Evolutionary conservation across 805 yeast species (phyloP), one percentile per base, ranked within the genome.

Genomic region (Ogataea methanolica): DNA sequence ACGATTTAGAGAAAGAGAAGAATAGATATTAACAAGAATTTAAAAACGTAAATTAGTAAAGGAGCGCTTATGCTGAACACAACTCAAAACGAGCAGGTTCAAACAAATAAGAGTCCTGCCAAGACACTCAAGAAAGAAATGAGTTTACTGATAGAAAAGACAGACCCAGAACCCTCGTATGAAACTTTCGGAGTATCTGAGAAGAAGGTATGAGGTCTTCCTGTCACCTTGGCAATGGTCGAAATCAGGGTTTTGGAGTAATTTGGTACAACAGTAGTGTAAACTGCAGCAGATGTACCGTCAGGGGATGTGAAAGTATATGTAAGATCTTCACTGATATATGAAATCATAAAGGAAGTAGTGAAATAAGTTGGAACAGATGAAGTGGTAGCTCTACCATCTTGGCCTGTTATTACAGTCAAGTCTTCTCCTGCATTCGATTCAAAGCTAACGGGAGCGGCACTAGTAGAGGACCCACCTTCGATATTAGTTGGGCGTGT

Each of bases 271-370:
- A 39, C 41, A 8, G 41, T 39, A 15, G 41, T 39, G 33, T 39
- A 39, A 23, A 39, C 41, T 9, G 16, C n/a, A 9, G 9, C 11
- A 9, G 41, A 39, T 5, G 41, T 23, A 11, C 31, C 26, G 14
- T 39, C 33, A 6, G 33, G 5, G 8, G 33, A 14, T 15, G 17
- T 39, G 8, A 39, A 26, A 23, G 41, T 39, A 39, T 39, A 39
- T n/a, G 41, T 39, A 23, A 33, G 33, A 23, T 39, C 41, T 23
- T 23, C 33, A 15, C 41, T 39, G 8, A 26, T 6, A 26, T 23
- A 39, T 22, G 41, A 39, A 23, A 39, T 39, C 33, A 39, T 39
- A 39, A 19, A 39, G 12, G 41, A 39, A 21, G 41, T 39, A n/a
- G 41, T 39, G 16, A 37, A 22, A 22, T 37, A 37, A 12, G 39